Conservation (phyloP, 2,329 filamentous ascomycete genomes). For the Elsinoe batatas region DNA sequence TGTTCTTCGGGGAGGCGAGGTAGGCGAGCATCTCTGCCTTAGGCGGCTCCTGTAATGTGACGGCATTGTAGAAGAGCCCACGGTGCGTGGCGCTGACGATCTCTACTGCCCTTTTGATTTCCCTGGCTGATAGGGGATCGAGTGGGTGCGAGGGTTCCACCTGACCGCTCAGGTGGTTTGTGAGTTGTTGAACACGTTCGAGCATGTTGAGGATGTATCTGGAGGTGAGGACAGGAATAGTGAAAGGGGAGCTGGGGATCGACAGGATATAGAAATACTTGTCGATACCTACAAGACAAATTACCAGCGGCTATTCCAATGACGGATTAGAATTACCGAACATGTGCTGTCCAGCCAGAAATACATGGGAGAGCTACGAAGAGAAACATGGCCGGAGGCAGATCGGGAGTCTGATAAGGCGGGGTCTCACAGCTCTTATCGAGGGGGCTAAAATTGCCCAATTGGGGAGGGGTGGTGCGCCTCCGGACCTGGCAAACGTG, state of each 20-base stretch:
- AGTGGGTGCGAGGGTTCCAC: slow-evolving; percentile 56
- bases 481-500: not conserved
- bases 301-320: not conserved
- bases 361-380: not conserved
- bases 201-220: slow-evolving; percentile 42
- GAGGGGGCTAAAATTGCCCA: not conserved
- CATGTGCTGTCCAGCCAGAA: not conserved
- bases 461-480: not conserved
- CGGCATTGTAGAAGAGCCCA: slow-evolving; percentile 73
- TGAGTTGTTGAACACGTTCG: slow-evolving; percentile 54
- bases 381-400: not conserved
- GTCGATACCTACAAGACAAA: not conserved
- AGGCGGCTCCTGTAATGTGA: slow-evolving; percentile 73
- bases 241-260: not conserved
- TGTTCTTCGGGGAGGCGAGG: slow-evolving; percentile 55
- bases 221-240: not conserved
- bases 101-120: slow-evolving; percentile 63
- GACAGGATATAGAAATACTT: not conserved
- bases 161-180: slow-evolving; percentile 50
- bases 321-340: slow-evolving; percentile 2
- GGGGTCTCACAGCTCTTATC: slow-evolving; percentile 8
- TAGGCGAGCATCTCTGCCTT: slow-evolving; percentile 77
- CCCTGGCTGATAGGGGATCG: slow-evolving; percentile 61
- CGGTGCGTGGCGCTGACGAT: slow-evolving; percentile 61
- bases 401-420: not conserved